Evolutionary conservation across 495 filamentous ascomycete genomes (phyloP).

Genomic region (Xylaria acuta): DNA sequence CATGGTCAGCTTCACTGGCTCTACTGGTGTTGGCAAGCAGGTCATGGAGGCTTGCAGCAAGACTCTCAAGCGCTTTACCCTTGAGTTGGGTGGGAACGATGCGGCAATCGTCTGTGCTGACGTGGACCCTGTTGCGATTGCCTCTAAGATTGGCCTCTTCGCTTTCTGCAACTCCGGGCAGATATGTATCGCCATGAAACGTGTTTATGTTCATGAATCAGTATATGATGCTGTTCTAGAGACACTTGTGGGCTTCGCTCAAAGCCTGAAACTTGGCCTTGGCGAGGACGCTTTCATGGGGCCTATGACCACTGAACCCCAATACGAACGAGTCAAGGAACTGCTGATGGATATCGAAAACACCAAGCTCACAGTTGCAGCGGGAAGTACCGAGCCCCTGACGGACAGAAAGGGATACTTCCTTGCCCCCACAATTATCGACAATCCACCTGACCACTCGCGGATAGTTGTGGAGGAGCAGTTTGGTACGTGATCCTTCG

Average conservation of each 20-base stretch:
- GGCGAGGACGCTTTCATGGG: slow-evolving; percentile 42
- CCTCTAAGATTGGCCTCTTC: slow-evolving; percentile 56
- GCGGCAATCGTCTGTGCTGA: slow-evolving; percentile 63
- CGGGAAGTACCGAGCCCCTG: slow-evolving; percentile 47
- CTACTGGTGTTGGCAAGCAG: slow-evolving; percentile 59
- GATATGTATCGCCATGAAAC: slow-evolving; percentile 65
- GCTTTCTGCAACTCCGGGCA: slow-evolving; percentile 61
- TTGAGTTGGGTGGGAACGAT: slow-evolving; percentile 68
- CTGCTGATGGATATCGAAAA: slow-evolving; percentile 52
- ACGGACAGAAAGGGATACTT: slow-evolving; percentile 50
- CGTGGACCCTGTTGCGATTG: slow-evolving; percentile 63
- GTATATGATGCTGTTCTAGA: slow-evolving; percentile 61
- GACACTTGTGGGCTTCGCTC: slow-evolving; percentile 54
- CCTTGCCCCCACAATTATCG: slow-evolving; percentile 63
- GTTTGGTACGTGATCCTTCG: slow-evolving; percentile 39
- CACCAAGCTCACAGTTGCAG: slow-evolving; percentile 49
- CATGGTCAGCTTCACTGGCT: slow-evolving; percentile 69
- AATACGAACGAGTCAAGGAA: slow-evolving; percentile 52
- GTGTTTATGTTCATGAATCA: slow-evolving; percentile 63
- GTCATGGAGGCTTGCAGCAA: slow-evolving; percentile 58
- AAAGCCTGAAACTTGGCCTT: slow-evolving; percentile 43
- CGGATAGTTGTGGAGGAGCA: slow-evolving; percentile 56
- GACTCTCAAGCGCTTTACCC: slow-evolving; percentile 62
- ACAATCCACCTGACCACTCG: slow-evolving; percentile 62
- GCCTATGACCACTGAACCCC: slow-evolving; percentile 61